Base-by-base conservation (phyloP, 164 flowering plant genomes). In the Dillenia turbinata region DNA sequence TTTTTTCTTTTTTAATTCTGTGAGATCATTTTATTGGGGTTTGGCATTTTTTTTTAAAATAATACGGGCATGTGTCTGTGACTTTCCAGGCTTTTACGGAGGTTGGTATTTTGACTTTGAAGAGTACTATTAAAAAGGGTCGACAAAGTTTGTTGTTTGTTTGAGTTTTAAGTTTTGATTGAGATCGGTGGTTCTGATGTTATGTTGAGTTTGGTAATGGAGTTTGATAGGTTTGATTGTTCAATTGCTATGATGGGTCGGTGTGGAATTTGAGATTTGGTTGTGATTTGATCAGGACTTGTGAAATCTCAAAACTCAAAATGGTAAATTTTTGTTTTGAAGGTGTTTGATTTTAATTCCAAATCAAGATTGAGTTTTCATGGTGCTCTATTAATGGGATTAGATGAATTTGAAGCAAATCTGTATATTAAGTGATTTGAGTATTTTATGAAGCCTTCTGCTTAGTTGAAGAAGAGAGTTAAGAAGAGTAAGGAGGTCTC, bases 41-140 rank as follows among this genome's bases (percentile, higher is more conserved):
- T 40, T 26, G 1, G 11, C 26, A 33, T 45, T 14, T 60, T 44
- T 40, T 61, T 57, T 33, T 57, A n/a, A n/a, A n/a, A n/a, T 61
- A 62, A 64, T 66, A 33, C 16, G 54, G 46, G 50, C 62, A 26
- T 52, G 43, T 66, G 61, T 67, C 57, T 59, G 66, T 63, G 69
- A 59, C 62, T 60, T 77, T 73, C 63, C 75, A 82, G 77, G 78
- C 61, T 60, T 59, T 60, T 65, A 68, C 64, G 69, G 74, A 69
- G 73, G 72, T 74, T 65, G 65, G 77, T 33, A 61, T 70, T 19
- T 82, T 79, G 82, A 79, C 82, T 78, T 81, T 73, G 78, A 69
- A 68, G 77, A 62, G 40, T 33, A 33, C 40, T 5, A 33, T 33
- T 33, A 33, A 33, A 33, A 33, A 33, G 5, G 40, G 40, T 4